Evolutionary conservation across 805 yeast genomes (phyloP).

Genomic region (Candida qinlingensis): DNA sequence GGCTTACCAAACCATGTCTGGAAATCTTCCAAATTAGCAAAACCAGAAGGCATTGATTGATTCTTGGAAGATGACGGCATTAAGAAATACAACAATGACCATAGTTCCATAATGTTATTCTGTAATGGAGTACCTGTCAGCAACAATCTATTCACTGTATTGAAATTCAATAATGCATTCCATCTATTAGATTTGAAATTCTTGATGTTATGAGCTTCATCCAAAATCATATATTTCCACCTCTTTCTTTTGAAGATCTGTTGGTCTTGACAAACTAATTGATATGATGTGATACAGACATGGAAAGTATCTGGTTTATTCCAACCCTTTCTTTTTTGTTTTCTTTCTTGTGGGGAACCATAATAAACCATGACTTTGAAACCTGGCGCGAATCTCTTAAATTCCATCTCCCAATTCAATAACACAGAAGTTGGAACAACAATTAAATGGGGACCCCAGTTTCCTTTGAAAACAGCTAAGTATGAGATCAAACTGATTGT

Average conservation of each 20-base stretch:
- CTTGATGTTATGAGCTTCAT: slow-evolving; percentile 97
- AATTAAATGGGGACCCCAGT: slow-evolving; percentile 98
- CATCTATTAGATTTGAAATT: slow-evolving; percentile 95
- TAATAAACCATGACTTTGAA: slow-evolving; percentile 92
- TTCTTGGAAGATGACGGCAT: slow-evolving; percentile 84
- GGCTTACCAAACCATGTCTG: slow-evolving; percentile 99
- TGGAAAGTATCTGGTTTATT: slow-evolving; percentile 93
- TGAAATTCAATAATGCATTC: slow-evolving; percentile 92
- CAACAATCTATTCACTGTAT: slow-evolving; percentile 80
- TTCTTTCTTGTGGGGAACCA: slow-evolving; percentile 95
- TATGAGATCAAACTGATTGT: slow-evolving; percentile 84
- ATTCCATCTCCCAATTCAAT: slow-evolving; percentile 99
- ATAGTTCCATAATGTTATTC: slow-evolving; percentile 87
- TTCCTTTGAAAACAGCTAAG: slow-evolving; percentile 86
- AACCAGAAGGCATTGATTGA: slow-evolving; percentile 80
- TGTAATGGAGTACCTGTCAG: slow-evolving; percentile 97
- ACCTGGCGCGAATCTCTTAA: slow-evolving; percentile 97
- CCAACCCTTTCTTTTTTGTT: slow-evolving; percentile 96
- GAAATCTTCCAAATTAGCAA: slow-evolving; percentile 92
- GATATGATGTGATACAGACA: slow-evolving; percentile 95
- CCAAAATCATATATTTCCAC: slow-evolving; percentile 96
- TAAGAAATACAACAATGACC: slow-evolving; percentile 91
- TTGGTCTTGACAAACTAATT: slow-evolving; percentile 95
- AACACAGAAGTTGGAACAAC: slow-evolving; percentile 97
- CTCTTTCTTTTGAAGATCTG: slow-evolving; percentile 85